Evolutionary conservation across 2,329 filamentous ascomycete species (phyloP).

Genomic region (Endothia cerciana): DNA sequence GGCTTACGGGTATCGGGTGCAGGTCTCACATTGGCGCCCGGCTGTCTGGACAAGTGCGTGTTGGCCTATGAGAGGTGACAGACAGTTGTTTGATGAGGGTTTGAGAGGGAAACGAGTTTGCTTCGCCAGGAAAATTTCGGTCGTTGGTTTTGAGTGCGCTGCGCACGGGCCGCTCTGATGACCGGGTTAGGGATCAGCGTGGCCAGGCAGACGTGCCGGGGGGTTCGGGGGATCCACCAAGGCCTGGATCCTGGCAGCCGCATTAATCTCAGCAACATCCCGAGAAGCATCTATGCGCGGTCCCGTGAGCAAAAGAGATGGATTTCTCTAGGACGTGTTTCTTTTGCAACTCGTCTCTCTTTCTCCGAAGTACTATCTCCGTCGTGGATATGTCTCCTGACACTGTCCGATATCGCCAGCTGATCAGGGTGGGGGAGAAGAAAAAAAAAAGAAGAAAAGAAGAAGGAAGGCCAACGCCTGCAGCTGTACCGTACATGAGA

Average conservation of each 20-base stretch:
- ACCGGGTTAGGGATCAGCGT: too few relatives aligned
- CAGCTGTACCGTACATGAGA: background rate
- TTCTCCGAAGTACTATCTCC: background rate
- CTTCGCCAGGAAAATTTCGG: conserved; percentile 12
- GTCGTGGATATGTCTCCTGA: background rate
- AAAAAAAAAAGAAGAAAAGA: background rate
- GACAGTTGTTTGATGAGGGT: too few relatives aligned
- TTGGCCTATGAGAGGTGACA: background rate
- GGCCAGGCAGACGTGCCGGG: background rate
- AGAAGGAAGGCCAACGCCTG: background rate
- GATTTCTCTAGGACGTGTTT: too few relatives aligned
- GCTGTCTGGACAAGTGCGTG: background rate
- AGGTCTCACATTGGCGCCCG: background rate
- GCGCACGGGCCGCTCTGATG: conserved; percentile 22
- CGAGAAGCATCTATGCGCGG: background rate
- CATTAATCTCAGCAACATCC: background rate
- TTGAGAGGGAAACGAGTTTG: too few relatives aligned
- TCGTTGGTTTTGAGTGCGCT: conserved; percentile 18
- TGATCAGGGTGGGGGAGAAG: background rate
- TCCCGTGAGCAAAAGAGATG: background rate
- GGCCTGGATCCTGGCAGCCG: background rate
- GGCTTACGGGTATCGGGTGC: conserved; percentile 6
- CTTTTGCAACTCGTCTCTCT: background rate
- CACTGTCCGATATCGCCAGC: background rate
- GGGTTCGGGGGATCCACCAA: background rate